These are phyloP conservation scores for Trichoderma sp. DNA, from an alignment of 2,329 filamentous ascomycete genomes.

Conservation along the genomic window DNA sequence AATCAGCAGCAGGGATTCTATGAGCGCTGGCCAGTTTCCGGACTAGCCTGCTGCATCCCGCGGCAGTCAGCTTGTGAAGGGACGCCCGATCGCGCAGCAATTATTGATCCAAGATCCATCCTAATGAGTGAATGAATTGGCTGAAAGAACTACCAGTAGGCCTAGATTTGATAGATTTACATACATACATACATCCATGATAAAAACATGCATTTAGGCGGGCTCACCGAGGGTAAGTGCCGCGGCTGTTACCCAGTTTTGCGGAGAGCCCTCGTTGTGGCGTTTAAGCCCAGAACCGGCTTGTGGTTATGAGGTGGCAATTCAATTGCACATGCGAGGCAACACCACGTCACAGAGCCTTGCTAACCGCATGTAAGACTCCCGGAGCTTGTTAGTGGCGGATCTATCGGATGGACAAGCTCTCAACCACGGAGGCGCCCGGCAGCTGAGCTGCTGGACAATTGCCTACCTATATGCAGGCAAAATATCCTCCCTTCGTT, in stretches of 20 bases:
- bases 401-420: conserved; percentile 13
- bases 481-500: not conserved
- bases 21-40: not conserved
- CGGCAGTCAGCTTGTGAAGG: not conserved
- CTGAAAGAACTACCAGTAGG: not conserved
- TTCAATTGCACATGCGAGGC: not conserved
- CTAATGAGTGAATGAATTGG: not conserved
- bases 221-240: not conserved
- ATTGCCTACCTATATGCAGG: not conserved
- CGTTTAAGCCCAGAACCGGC: conserved; percentile 3
- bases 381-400: not conserved
- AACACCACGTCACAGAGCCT: not conserved
- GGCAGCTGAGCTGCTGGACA: not conserved
- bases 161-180: not conserved
- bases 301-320: not conserved
- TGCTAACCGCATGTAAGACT: not conserved
- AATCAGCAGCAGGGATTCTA: not conserved
- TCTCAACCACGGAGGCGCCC: not conserved
- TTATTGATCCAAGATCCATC: not conserved
- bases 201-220: not conserved
- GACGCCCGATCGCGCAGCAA: not conserved
- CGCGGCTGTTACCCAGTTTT: not conserved
- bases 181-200: not conserved
- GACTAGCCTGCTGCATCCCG: not conserved
- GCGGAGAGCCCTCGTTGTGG: not conserved